Base-by-base conservation (phyloP, 805 yeast species). In the Tetrapisispora pingtungensis region DNA sequence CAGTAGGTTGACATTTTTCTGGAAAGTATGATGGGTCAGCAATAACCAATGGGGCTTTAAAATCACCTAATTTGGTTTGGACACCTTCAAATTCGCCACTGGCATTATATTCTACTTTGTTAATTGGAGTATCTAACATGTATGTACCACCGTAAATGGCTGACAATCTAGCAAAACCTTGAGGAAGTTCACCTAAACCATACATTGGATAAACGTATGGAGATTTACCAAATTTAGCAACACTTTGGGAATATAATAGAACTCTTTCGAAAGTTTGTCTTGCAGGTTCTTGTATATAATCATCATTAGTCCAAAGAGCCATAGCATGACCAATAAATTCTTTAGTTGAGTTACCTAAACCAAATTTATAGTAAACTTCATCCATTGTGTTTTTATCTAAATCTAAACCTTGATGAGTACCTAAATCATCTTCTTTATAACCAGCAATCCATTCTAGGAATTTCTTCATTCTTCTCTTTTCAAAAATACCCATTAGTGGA, bases 1-100 rank as follows among this genome's bases (percentile, higher is more conserved):
- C 66, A 7, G 64, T 57, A 5, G 70, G 54, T 47, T 64, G 62
- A 45, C 70, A 65, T 42, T 64, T 54, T 13, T 60, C 61, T 74
- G 97, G 96, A 78, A 93, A 93, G 60, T 93, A 93, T 17, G 97
- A 90, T 47, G 98, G 98, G 65, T 93, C 98, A 22, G 96, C 96
- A 68, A 93, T 88, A 31, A 93, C 94, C 47, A 88, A 69, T 49
- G 95, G 95, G 0, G 98, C 96, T 57, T 78, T 82, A 14, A 96
- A 96, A 35, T 73, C 73, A 50, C 96, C 97, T 56, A 88, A 93
- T 51, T 89, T 93, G 41, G 96, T 84, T 55, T 80, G 79, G 39
- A 93, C 95, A 46, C 97, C 97, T 27, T 72, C 71, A 53, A 88
- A 87, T 59, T 78, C 82, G 17, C 81, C 85, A 24, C 75, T 78